Evolutionary conservation across 1,284 basidiomycete species (phyloP).

Genomic region (Trametes hirsuta): DNA sequence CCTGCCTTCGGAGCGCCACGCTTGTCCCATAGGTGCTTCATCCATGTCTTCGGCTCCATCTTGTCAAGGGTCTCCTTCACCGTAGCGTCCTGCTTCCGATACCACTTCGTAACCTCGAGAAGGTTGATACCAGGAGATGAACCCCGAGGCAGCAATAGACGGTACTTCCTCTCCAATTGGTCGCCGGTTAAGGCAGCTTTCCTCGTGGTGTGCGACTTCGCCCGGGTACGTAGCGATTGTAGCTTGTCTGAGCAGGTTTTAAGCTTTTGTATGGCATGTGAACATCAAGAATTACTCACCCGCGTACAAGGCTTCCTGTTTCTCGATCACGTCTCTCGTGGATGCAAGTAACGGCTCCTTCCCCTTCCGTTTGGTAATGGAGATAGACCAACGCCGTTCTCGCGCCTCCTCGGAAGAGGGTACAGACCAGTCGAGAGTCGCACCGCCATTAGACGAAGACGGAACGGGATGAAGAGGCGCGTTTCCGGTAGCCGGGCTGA

Average conservation of each 20-base stretch:
- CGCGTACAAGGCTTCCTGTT: slow-evolving; percentile 34
- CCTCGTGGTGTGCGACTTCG: slow-evolving; percentile 54
- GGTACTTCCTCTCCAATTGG: slow-evolving; percentile 67
- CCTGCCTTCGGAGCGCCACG: slow-evolving; percentile 39
- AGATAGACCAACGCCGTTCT: slow-evolving; percentile 65
- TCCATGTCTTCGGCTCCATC: slow-evolving; percentile 70
- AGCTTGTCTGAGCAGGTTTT: slow-evolving; percentile 55
- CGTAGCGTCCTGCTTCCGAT: slow-evolving; percentile 47
- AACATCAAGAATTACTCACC: slow-evolving; percentile 18
- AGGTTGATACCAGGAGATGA: slow-evolving; percentile 45
- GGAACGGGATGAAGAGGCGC: slow-evolving; percentile 58
- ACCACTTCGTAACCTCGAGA: slow-evolving; percentile 60
- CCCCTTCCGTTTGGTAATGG: slow-evolving; percentile 57
- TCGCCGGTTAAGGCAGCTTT: slow-evolving; percentile 70
- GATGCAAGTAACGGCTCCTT: slow-evolving; percentile 52
- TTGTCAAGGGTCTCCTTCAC: slow-evolving; percentile 55
- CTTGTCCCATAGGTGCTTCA: slow-evolving; percentile 62
- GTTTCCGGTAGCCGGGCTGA: slow-evolving; percentile 64
- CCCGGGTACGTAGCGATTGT: slow-evolving; percentile 50
- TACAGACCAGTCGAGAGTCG: slow-evolving; percentile 70
- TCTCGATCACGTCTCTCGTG: slow-evolving; percentile 44
- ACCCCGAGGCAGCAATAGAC: slow-evolving; percentile 46
- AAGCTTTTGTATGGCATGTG: background rate
- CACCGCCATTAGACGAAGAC: slow-evolving; percentile 64
- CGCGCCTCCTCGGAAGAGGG: slow-evolving; percentile 55